Conservation (phyloP, 148 eudicot species). For the Cornus controversa region DNA sequence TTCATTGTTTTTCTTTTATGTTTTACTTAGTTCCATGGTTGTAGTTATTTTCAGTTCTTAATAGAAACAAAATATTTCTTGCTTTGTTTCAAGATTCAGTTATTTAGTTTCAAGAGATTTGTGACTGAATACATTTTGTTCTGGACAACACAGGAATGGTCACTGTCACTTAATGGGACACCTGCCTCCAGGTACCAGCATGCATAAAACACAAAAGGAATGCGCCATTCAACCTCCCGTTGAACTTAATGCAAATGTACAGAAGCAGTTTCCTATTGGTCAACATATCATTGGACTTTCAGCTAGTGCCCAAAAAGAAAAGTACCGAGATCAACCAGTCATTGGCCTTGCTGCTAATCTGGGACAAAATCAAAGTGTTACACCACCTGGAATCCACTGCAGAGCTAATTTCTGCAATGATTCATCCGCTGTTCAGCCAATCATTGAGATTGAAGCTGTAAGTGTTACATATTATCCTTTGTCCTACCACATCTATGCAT, state of each 20-base stretch:
- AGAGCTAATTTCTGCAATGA: conserved; percentile 22
- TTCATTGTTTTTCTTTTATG: conserved; percentile 3
- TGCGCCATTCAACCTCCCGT: conserved; percentile 21
- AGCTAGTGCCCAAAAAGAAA: conserved; percentile 7
- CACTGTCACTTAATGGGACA: conserved; percentile 76
- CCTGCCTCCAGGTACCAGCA: conserved; percentile 31
- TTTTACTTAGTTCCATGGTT: neutral
- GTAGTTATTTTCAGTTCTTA: neutral
- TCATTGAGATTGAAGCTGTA: conserved; percentile 42
- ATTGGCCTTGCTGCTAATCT: conserved; percentile 30
- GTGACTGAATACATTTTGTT: conserved; percentile 4
- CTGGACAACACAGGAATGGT: conserved; percentile 49
- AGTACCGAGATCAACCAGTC: conserved; percentile 12
- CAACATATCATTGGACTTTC: conserved; percentile 20
- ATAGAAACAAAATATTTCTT: neutral
- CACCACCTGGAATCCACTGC: conserved; percentile 13
- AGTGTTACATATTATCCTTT: conserved; percentile 26
- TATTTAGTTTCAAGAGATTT: neutral
- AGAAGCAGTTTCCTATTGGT: conserved; percentile 26
- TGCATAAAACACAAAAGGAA: conserved; percentile 12
- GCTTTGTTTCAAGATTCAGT: neutral
- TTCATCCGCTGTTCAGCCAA: conserved; percentile 29
- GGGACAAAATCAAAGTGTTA: conserved; percentile 19
- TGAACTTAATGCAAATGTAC: conserved; percentile 33
- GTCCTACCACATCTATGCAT: neutral